A percentile compares a stretch with the other conserved stretches of the same genome.
phyloP scores from a whole-genome alignment of 306 rosid genomes.

The Datisca glomerata region DNA sequence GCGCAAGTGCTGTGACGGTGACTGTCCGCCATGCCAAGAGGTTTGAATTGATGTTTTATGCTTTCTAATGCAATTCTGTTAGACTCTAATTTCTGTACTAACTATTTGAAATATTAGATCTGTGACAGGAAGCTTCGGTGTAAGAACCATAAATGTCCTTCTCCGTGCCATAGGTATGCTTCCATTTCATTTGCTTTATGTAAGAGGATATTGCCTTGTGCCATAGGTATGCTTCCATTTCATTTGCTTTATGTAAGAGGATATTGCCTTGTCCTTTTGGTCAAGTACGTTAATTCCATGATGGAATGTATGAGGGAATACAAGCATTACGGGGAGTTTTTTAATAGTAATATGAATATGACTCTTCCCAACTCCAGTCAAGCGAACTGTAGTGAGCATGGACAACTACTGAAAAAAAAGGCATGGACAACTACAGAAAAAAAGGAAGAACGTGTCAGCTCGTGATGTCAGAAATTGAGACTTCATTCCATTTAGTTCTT shows the following conservation, averaged over 20 bases:
- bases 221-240: constrained; percentile 51
- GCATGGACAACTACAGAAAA: no score
- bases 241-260: constrained; percentile 4
- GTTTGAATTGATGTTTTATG: constrained; percentile 22
- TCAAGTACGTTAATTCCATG: no score
- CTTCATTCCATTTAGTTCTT: no score
- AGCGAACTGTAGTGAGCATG: no score
- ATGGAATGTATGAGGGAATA: no score
- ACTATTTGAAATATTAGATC: constrained; percentile 34
- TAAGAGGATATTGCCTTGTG: no score
- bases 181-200: constrained; percentile 4
- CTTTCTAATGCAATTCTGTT: constrained; percentile 12
- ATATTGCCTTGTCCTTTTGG: constrained; percentile 93
- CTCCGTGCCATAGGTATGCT: constrained; percentile 89
- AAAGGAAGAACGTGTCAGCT: no score
- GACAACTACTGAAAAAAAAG: no score
- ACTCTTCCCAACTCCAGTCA: no score
- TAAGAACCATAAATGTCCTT: constrained; percentile 88
- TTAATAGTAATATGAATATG: no score
- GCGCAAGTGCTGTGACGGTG: constrained; percentile 94
- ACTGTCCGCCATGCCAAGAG: constrained; percentile 92
- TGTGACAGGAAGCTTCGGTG: constrained; percentile 87
- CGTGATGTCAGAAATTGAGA: no score
- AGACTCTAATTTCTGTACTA: constrained; percentile 9
- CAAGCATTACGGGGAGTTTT: no score